These are phyloP conservation scores for Phylloporus arenicola DNA, from an alignment of 768 basidiomycete genomes.

Conservation along the genomic window DNA sequence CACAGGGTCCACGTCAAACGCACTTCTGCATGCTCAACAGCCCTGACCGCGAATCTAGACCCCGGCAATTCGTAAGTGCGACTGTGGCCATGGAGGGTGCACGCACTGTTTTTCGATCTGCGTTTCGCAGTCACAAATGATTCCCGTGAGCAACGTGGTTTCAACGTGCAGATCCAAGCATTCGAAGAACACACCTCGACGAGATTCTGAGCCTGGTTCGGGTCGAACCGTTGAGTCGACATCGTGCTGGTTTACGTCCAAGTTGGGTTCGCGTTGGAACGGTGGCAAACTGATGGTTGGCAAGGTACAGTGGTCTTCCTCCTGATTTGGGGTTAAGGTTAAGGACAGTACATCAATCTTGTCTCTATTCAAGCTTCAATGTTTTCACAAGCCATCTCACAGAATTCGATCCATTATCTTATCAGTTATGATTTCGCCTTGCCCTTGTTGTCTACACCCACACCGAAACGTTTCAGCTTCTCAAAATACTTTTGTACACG, in stretches of 20 bases:
- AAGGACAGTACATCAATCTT: background rate
- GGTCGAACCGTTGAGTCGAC: constrained; percentile 63
- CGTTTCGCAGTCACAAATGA: background rate
- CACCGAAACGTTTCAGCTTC: constrained; percentile 72
- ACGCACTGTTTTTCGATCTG: constrained; percentile 96
- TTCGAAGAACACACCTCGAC: constrained; percentile 56
- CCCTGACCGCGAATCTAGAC: constrained; percentile 56
- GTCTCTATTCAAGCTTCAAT: too few species aligned
- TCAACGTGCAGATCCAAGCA: constrained; percentile 6
- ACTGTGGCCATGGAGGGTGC: background rate
- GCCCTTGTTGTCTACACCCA: constrained; percentile 36
- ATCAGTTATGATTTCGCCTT: constrained; percentile 19
- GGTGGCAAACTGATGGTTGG: background rate
- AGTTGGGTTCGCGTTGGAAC: background rate
- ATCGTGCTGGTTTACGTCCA: constrained; percentile 32
- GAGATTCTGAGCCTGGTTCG: constrained; percentile 88
- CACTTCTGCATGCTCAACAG: constrained; percentile 95
- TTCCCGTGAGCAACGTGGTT: constrained; percentile 19
- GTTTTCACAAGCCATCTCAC: background rate
- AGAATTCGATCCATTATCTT: background rate
- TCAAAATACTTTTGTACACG: constrained; percentile 86
- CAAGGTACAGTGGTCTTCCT: background rate
- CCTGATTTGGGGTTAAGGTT: constrained; percentile 20
- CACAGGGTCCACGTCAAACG: constrained; percentile 20
- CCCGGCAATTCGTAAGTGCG: constrained; percentile 10